phyloP scores from a whole-genome alignment of 176 grass and related monocot genomes.

The Avena sativa region DNA sequence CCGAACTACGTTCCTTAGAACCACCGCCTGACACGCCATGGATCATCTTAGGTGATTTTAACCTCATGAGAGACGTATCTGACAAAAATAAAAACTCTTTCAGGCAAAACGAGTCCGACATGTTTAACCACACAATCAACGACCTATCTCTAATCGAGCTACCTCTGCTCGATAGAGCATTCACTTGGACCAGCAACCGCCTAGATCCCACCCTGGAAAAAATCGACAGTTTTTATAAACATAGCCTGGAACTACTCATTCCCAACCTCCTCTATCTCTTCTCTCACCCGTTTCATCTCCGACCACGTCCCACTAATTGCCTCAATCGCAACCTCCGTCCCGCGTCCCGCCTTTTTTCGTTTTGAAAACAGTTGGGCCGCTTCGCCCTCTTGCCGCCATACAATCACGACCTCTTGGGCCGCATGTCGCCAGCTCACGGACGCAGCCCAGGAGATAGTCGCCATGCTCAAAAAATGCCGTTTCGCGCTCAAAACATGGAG shows the following conservation, averaged over 20 bases:
- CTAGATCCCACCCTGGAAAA: not conserved
- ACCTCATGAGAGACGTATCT: not conserved
- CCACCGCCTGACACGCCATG: not conserved
- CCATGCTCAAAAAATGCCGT: too few species aligned
- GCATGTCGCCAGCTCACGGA: too few species aligned
- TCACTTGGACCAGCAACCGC: not conserved
- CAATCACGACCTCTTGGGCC: too few species aligned
- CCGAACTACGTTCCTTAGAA: fast-evolving
- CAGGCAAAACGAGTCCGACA: not conserved
- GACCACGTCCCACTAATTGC: not conserved
- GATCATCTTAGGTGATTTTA: not conserved
- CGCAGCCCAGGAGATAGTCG: too few species aligned
- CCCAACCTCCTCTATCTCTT: not conserved
- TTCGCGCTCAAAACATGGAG: too few species aligned
- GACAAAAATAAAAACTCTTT: not conserved
- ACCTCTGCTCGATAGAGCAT: not conserved
- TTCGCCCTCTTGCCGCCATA: too few species aligned
- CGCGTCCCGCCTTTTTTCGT: not conserved
- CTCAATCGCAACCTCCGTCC: not conserved
- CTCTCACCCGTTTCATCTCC: not conserved
- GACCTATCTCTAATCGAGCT: not conserved
- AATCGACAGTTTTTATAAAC: not conserved
- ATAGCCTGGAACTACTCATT: not conserved
- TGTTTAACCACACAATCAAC: not conserved
- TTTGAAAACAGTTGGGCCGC: not conserved